Evolutionary conservation across 805 yeast genomes (phyloP), one percentile per base, ranked within the genome.

Genomic region (Starmerella bombi): DNA sequence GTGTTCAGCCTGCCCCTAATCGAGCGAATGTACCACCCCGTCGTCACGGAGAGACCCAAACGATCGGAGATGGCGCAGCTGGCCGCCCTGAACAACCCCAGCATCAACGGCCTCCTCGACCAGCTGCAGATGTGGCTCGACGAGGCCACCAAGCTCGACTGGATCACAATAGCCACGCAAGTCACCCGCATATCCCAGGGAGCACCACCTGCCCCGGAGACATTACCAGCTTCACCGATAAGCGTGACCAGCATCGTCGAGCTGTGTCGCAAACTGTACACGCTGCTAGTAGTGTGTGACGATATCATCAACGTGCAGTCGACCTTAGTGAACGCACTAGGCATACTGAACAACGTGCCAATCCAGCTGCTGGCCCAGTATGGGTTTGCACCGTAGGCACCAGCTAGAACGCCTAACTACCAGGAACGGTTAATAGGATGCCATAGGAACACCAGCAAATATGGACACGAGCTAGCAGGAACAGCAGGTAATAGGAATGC

Each of bases 201-300:
- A 6, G 15, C 16, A 8, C 38, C 25, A 2, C 37, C 36, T 8
- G 16, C 18, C 25, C 5, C 17, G 27, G 25, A 12, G 4, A 14
- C 12, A 4, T n/a, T 15, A 12, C 20, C 17, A 12, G 12, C 12
- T 18, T 20, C 18, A 16, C 36, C 18, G 20, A 31, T 44, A n/a
- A 14, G 37, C 12, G 32, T 36, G 15, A 3, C 27, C 12, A 22
- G 17, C 18, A 38, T 41, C 9, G 16, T 16, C 17, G 7, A 8
- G 2, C 31, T 40, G 10, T 41, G 37, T 34, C 4, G n/a, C 10
- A 28, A 17, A 25, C 35, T 46, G 32, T 40, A 31, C 35, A 5
- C 34, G n/a, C 43, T 44, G 35, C 8, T 7, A 10, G 17, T 44
- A 6, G 38, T 46, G 28, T 48, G 49, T 8, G 46, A 44, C 17